A percentile compares a stretch with the other conserved stretches of the same genome.
Evolutionary conservation across 441 rosid species (phyloP).

Genomic region (Daphne laureola): DNA sequence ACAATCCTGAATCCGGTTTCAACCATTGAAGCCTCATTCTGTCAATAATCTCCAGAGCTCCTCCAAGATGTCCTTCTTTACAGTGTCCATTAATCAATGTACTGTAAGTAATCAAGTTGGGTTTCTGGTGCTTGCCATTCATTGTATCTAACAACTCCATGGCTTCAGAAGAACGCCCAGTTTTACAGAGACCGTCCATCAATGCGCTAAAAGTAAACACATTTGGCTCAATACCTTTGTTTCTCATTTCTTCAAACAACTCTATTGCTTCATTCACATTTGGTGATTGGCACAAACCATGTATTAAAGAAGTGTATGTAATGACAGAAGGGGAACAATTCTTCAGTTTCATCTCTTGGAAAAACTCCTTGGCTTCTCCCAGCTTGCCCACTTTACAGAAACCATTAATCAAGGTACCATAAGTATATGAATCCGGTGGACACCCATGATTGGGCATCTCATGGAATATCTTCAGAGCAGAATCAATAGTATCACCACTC

Average conservation of each 20-base stretch:
- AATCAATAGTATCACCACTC: constrained; percentile 49
- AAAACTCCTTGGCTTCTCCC: constrained; percentile 58
- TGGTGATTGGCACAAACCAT: constrained; percentile 60
- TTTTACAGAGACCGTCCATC: constrained; percentile 85
- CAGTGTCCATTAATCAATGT: constrained; percentile 67
- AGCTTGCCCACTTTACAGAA: constrained; percentile 62
- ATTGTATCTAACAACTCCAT: constrained; percentile 53
- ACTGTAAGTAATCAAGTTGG: constrained; percentile 68
- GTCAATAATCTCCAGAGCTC: constrained; percentile 71
- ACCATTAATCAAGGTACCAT: constrained; percentile 87
- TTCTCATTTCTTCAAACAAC: constrained; percentile 64
- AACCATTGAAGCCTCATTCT: constrained; percentile 89
- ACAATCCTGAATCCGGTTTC: constrained; percentile 79
- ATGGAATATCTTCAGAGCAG: constrained; percentile 62
- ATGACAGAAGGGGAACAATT: constrained; percentile 76
- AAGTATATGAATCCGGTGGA: constrained; percentile 75
- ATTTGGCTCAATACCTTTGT: constrained; percentile 66
- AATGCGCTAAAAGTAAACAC: constrained; percentile 75
- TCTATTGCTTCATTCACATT: constrained; percentile 49
- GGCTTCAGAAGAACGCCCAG: constrained; percentile 46
- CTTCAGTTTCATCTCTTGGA: constrained; percentile 64
- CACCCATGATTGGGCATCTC: constrained; percentile 77
- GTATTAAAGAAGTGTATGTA: constrained; percentile 70
- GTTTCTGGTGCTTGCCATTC: constrained; percentile 42
- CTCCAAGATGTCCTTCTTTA: constrained; percentile 51